phyloP scores from a whole-genome alignment of 495 filamentous ascomycete species.

The Penicillium cosmopolitanum region DNA sequence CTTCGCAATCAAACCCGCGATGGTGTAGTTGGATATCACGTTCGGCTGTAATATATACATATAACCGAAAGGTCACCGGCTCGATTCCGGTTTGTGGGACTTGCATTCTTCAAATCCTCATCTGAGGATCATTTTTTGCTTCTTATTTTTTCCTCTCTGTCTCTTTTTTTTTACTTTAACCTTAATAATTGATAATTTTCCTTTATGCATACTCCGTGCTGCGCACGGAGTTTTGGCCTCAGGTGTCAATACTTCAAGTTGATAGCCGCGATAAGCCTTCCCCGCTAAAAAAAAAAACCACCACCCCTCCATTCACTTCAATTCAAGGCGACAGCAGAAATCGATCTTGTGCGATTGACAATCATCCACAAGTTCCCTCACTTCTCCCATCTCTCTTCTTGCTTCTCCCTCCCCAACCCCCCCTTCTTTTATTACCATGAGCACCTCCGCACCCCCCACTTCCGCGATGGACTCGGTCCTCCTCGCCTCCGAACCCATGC shows the following conservation, averaged over 20 bases:
- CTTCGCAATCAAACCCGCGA: conserved; percentile 5
- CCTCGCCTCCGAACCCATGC: conserved; percentile 83
- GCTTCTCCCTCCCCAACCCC: not conserved
- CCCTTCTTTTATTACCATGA: conserved; percentile 19
- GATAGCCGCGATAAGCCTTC: not conserved
- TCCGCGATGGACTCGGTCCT: conserved; percentile 83
- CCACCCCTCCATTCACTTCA: not conserved
- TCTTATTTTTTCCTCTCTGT: not conserved
- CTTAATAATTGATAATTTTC: not conserved
- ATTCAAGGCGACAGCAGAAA: not conserved
- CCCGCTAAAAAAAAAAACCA: conserved; percentile 4
- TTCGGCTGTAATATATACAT: conserved; percentile 7
- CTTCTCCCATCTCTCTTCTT: not conserved
- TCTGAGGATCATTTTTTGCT: not conserved
- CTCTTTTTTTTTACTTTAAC: not conserved
- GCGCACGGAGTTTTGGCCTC: not conserved
- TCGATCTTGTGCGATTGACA: not conserved
- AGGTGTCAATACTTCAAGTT: not conserved
- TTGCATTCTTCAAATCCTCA: not conserved
- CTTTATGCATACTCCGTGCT: not conserved
- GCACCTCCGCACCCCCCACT: conserved; percentile 52
- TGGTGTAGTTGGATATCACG: conserved; percentile 8
- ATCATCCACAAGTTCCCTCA: not conserved
- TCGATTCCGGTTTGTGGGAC: conserved; percentile 5
- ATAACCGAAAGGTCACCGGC: conserved; percentile 9